Evolutionary conservation across 345 rosid species (phyloP).

Genomic region (Excoecaria cochinchinensis): DNA sequence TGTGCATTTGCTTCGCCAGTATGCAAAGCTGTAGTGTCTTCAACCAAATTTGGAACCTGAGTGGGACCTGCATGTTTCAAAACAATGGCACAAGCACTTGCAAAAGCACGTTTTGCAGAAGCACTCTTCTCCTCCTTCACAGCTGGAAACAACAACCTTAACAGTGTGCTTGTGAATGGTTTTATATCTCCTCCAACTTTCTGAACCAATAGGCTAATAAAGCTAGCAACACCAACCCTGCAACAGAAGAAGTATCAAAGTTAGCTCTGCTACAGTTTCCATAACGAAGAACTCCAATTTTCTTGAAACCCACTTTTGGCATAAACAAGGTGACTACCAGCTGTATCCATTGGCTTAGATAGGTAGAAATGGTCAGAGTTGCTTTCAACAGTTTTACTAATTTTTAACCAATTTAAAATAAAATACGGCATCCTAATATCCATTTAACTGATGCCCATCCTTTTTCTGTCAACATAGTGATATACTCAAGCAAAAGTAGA

Average conservation of each 20-base stretch:
- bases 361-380: not conserved
- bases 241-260: conserved; percentile 9
- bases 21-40: conserved; percentile 80
- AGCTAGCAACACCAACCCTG: conserved; percentile 97
- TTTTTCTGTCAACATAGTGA: not conserved
- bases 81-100: conserved; percentile 76
- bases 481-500: not conserved
- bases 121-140: conserved; percentile 80
- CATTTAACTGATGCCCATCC: not conserved
- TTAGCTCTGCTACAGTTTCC: not conserved
- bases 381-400: not conserved
- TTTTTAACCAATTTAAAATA: not conserved
- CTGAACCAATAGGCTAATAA: conserved; percentile 75
- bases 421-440: not conserved
- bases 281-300: not conserved
- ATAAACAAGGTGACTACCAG: not conserved
- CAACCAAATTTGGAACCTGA: conserved; percentile 75
- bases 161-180: conserved; percentile 65
- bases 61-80: conserved; percentile 70
- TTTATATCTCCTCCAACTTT: conserved; percentile 74
- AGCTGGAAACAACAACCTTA: conserved; percentile 72
- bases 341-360: not conserved
- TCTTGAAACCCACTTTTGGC: not conserved
- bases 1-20: conserved; percentile 76
- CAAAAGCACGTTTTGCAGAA: conserved; percentile 84